Evolutionary conservation across 768 basidiomycete species (phyloP).

Genomic region (Leccinum sublutescens): DNA sequence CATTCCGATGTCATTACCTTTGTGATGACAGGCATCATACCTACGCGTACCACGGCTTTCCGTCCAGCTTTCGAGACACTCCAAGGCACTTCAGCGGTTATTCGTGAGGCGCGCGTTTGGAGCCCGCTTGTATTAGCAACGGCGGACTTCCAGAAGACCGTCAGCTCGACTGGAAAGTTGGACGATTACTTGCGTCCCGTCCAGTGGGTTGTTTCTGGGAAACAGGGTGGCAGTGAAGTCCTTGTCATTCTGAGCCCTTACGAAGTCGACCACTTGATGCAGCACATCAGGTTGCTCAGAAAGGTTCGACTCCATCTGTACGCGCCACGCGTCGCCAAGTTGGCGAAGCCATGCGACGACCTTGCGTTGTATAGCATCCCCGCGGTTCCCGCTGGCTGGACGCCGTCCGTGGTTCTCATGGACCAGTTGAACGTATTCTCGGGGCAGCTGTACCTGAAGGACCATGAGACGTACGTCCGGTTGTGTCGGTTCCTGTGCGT

Average conservation of each 20-base stretch:
- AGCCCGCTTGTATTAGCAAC: conserved; percentile 16
- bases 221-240: neutral
- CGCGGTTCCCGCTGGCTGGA: neutral
- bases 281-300: conserved; percentile 33
- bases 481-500: neutral
- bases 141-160: conserved; percentile 14
- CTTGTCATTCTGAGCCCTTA: conserved; percentile 43
- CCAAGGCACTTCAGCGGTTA: conserved; percentile 1
- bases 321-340: conserved; percentile 35
- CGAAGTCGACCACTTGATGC: conserved; percentile 40
- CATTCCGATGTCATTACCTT: conserved; percentile 22
- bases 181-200: conserved; percentile 30
- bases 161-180: neutral
- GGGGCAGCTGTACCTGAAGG: neutral
- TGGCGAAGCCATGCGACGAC: conserved; percentile 32
- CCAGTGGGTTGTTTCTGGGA: conserved; percentile 26
- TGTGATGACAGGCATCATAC: conserved; percentile 31
- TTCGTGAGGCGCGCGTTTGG: conserved; percentile 24
- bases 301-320: conserved; percentile 43
- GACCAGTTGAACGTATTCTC: neutral
- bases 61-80: conserved; percentile 15
- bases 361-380: neutral
- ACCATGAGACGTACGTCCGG: conserved; percentile 23
- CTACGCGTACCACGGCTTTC: conserved; percentile 19
- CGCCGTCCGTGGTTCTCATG: neutral